Evolutionary conservation across 2,329 filamentous ascomycete genomes (phyloP).

Genomic region (Verticillium alfalfae): DNA sequence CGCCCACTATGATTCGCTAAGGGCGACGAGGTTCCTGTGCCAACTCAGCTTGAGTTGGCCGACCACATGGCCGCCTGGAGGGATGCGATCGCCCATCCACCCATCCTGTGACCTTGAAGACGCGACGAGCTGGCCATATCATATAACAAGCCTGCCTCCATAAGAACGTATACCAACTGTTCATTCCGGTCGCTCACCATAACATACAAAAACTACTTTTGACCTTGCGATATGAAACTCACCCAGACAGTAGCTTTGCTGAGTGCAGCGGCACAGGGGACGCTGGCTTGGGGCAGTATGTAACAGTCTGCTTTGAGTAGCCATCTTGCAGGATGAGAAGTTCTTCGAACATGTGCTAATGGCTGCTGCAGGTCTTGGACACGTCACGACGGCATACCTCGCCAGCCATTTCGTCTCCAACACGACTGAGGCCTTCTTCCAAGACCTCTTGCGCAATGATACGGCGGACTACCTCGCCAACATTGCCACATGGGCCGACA

Average conservation of each 20-base stretch:
- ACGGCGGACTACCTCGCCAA: conserved; percentile 54
- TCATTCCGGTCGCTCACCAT: neutral
- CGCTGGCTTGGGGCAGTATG: conserved; percentile 36
- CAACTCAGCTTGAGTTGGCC: neutral
- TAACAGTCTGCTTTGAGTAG: neutral
- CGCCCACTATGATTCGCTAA: neutral
- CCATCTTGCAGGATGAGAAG: conserved; percentile 1
- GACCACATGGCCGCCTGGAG: neutral
- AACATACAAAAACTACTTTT: neutral
- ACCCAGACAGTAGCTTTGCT: conserved; percentile 18
- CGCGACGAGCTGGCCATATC: neutral
- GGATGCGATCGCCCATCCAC: neutral
- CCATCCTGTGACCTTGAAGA: neutral
- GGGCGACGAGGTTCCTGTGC: neutral
- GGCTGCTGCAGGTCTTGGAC: conserved; percentile 46
- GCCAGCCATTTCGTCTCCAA: conserved; percentile 55
- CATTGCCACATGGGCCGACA: conserved; percentile 64
- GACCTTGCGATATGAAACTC: conserved; percentile 20
- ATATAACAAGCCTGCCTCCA: neutral
- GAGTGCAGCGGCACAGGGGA: conserved; percentile 23
- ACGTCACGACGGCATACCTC: conserved; percentile 60
- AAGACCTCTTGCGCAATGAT: conserved; percentile 49
- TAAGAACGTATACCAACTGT: neutral
- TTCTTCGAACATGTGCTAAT: conserved; percentile 42
- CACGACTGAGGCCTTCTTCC: conserved; percentile 50